Evolutionary conservation across 495 filamentous ascomycete species (phyloP).

Genomic region (Daldinia concentrica): DNA sequence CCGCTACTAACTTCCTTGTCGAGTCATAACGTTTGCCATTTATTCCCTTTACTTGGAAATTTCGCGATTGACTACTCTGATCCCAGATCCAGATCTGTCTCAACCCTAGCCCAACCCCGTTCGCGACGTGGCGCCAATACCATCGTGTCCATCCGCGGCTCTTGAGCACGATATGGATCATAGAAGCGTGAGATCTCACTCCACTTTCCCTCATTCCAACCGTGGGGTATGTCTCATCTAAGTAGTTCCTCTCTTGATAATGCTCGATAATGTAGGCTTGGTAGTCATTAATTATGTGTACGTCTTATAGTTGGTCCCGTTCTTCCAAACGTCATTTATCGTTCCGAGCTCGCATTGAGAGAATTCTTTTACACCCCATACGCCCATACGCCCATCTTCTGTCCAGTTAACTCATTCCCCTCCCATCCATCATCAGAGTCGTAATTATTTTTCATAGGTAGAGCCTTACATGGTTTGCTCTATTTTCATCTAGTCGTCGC

Average conservation of each 20-base stretch:
- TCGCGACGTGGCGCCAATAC: slow-evolving; percentile 64
- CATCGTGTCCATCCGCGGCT: slow-evolving; percentile 49
- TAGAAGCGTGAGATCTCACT: slow-evolving; percentile 53
- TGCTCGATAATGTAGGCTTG: slow-evolving; percentile 16
- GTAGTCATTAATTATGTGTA: slow-evolving; percentile 17
- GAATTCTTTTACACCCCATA: slow-evolving; percentile 40
- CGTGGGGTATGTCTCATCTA: slow-evolving; percentile 46
- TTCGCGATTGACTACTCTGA: slow-evolving; percentile 44
- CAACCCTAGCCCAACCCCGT: slow-evolving; percentile 48
- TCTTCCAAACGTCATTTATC: slow-evolving; percentile 34
- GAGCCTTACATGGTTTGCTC: slow-evolving; percentile 35
- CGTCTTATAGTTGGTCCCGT: slow-evolving; percentile 32
- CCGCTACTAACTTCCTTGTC: slow-evolving; percentile 47
- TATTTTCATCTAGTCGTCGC: slow-evolving; percentile 28
- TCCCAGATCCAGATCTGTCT: slow-evolving; percentile 42
- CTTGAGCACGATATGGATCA: slow-evolving; percentile 55
- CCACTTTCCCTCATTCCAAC: slow-evolving; percentile 44
- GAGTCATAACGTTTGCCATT: slow-evolving; percentile 47
- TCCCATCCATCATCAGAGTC: slow-evolving; percentile 31
- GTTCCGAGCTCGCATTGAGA: slow-evolving; percentile 41
- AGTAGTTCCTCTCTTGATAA: slow-evolving; percentile 32
- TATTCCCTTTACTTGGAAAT: slow-evolving; percentile 40
- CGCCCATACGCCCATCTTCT: slow-evolving; percentile 33
- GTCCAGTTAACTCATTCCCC: slow-evolving; percentile 35
- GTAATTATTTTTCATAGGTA: slow-evolving; percentile 38